A percentile compares a stretch with the other conserved stretches of the same genome.
These are phyloP conservation scores for Diaporthe helianthi DNA, from an alignment of 2,329 filamentous ascomycete genomes.

Conservation along the genomic window DNA sequence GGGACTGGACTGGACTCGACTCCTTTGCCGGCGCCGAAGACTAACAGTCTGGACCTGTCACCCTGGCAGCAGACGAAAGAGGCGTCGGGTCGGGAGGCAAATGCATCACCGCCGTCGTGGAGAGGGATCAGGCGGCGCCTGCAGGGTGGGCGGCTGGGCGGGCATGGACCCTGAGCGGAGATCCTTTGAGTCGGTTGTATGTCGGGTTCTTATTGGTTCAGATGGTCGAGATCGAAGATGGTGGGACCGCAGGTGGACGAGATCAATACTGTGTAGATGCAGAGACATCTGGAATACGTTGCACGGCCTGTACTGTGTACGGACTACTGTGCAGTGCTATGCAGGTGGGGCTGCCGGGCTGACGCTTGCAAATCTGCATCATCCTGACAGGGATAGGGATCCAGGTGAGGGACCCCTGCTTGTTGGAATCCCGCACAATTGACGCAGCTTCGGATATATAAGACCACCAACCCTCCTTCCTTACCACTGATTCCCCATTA, in stretches of 20 bases:
- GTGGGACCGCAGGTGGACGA: neutral
- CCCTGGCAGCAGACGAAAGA: neutral
- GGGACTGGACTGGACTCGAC: no score
- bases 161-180: constrained; percentile 2
- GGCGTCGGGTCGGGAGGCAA: constrained; percentile 11
- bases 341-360: constrained; percentile 7
- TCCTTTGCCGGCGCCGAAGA: neutral
- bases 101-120: neutral
- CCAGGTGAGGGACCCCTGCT: neutral
- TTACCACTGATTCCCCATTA: no score
- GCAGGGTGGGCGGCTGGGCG: constrained; percentile 10
- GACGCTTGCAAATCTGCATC: constrained; percentile 16
- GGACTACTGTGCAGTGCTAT: no score
- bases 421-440: constrained; percentile 21
- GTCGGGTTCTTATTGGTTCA: neutral
- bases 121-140: no score
- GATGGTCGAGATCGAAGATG: neutral
- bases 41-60: neutral
- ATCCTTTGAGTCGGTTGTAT: neutral
- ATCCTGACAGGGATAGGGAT: neutral
- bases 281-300: neutral
- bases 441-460: constrained; percentile 23
- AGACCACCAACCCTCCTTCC: neutral
- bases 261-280: no score
- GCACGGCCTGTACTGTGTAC: neutral